Base-by-base conservation (phyloP, 1,139 yeast genomes). In the Torulaspora globosa region DNA sequence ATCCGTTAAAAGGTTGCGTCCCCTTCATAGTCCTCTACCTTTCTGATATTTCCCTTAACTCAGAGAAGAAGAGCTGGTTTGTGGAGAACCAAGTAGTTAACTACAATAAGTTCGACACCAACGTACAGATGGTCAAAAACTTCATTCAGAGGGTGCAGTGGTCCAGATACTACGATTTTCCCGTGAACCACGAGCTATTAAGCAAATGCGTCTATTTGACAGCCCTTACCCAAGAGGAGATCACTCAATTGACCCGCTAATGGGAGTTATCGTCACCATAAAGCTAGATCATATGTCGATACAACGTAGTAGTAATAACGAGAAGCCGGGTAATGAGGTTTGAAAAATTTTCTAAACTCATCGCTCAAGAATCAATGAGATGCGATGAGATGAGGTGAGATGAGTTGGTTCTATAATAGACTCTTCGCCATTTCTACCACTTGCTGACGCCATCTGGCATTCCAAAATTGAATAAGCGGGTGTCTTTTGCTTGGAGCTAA, bases 1-100 rank as follows among this genome's bases (percentile, higher is more conserved):
- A 77, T 46, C 88, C 89, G 11, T 75, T 86, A 1, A 74, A 72
- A 48, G 97, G 97, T 1, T 83, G 95, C 57, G 80, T 90, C 41
- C 97, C 97, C 21, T 90, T 89, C 63, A 79, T 90, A 43, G 96
- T 95, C 1, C 72, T 92, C 35, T 89, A 87, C 58, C 66, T 92
- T 42, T 82, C 90, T 2, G 97, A 92, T 64, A 73, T 90, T 58
- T 80, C 87, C 1, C 79, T 83, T 62, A 88, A 88, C 63, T 80
- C 89, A 3, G 94, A 87, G 59, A 74, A 89, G 50, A 56, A 59
- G 35, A 59, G 59, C 27, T 64, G 66, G 66, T 56, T 63, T 27
- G 54, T 53, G 1, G 67, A 65, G 10, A 75, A 73, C 14, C 72
- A 72, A 49, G 63, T 83, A 45, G 74, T 90, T 52, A 89, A 90